Evolutionary conservation across 2,329 filamentous ascomycete genomes (phyloP).

Genomic region (Drechslerella stenobrocha): DNA sequence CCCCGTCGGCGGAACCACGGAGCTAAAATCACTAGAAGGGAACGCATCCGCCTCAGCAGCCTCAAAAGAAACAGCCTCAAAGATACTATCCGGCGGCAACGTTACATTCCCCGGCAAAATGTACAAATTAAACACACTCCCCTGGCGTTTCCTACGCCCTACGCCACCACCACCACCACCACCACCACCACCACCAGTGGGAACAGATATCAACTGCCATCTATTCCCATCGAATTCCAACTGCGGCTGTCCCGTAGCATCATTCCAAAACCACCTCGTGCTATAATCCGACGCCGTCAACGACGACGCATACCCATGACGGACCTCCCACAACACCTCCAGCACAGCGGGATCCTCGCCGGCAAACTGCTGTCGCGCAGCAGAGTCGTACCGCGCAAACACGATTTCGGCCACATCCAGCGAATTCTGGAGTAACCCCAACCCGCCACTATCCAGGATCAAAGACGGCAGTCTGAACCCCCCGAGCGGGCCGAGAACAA

Average conservation of each 20-base stretch:
- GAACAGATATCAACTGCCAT: constrained; percentile 10
- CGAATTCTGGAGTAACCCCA: constrained; percentile 10
- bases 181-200: too few species aligned
- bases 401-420: constrained; percentile 7
- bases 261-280: constrained; percentile 19
- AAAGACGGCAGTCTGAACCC: neutral
- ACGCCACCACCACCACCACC: too few species aligned
- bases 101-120: constrained; percentile 15
- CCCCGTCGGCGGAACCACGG: too few species aligned
- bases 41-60: neutral
- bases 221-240: neutral
- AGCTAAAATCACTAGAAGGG: neutral
- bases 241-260: constrained; percentile 1
- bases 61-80: neutral
- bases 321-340: constrained; percentile 14
- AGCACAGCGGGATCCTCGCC: constrained; percentile 10
- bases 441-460: neutral
- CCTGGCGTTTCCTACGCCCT: too few species aligned
- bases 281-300: neutral
- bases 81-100: neutral
- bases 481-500: neutral
- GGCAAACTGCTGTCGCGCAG: neutral
- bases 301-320: neutral
- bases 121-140: constrained; percentile 21
- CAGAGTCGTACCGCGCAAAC: constrained; percentile 15